Evolutionary conservation across 2,329 filamentous ascomycete species (phyloP).

Genomic region (Lasiodiplodia sp.): DNA sequence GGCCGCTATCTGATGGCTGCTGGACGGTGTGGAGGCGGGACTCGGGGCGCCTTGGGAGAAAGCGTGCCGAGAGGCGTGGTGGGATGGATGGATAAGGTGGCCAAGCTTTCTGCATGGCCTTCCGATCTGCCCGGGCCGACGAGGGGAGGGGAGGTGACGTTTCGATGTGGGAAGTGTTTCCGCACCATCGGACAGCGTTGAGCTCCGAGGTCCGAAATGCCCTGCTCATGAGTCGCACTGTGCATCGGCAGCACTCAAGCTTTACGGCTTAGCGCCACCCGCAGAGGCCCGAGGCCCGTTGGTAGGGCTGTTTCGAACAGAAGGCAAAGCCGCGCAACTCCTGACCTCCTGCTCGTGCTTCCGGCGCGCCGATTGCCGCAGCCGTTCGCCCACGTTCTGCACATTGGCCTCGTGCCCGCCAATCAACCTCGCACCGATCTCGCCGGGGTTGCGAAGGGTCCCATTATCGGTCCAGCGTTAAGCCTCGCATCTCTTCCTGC

Average conservation of each 20-base stretch:
- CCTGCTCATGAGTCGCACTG: background rate
- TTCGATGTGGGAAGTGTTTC: background rate
- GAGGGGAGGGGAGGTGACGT: background rate
- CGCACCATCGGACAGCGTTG: constrained; percentile 9
- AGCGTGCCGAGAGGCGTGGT: background rate
- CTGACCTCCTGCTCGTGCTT: constrained; percentile 1
- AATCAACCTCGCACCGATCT: constrained; percentile 8
- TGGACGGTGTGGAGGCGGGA: background rate
- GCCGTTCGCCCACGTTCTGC: too few species aligned
- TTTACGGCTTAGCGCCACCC: constrained; percentile 20
- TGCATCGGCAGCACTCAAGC: constrained; percentile 9
- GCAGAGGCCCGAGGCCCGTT: background rate
- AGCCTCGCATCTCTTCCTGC: background rate
- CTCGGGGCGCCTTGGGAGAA: background rate
- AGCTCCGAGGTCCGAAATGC: constrained; percentile 13
- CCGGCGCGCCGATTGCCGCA: background rate
- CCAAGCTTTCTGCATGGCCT: constrained; percentile 12
- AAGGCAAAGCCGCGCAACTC: constrained; percentile 12
- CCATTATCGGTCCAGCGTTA: background rate
- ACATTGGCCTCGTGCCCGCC: background rate
- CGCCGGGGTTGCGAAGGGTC: background rate
- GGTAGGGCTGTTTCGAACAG: constrained; percentile 8
- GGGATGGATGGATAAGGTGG: constrained; percentile 19
- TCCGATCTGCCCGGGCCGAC: background rate
- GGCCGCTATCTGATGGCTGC: background rate